Evolutionary conservation across 2,329 filamentous ascomycete species (phyloP).

Genomic region (Pseudogymnoascus destructans): DNA sequence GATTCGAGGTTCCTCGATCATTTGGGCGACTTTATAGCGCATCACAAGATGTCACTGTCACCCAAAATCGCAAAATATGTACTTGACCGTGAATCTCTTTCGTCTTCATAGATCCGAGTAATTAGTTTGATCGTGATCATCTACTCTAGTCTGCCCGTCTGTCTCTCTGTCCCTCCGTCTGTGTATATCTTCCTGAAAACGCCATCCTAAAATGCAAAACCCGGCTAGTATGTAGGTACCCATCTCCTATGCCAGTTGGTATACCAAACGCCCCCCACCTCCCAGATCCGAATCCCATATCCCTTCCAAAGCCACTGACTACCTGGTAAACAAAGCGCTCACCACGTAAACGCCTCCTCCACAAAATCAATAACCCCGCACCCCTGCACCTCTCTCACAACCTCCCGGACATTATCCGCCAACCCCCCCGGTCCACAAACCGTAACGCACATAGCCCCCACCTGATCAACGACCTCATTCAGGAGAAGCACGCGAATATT

Average conservation of each 20-base stretch:
- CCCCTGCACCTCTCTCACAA: constrained; percentile 51
- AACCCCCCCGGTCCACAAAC: constrained; percentile 65
- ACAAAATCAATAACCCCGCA: constrained; percentile 55
- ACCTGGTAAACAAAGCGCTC: background rate
- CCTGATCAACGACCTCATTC: constrained; percentile 67
- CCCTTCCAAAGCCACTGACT: background rate
- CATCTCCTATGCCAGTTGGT: background rate
- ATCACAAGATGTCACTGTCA: background rate
- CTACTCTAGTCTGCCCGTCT: background rate
- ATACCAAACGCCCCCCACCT: background rate
- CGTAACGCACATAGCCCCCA: constrained; percentile 79
- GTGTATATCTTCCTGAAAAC: background rate
- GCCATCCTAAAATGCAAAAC: background rate
- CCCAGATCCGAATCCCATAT: constrained; percentile 4
- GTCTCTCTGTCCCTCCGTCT: background rate
- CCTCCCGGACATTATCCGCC: constrained; percentile 61
- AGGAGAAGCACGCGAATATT: constrained; percentile 67
- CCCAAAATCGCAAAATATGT: background rate
- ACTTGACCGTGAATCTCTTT: background rate
- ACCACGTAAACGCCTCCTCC: constrained; percentile 59
- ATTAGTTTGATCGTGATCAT: background rate
- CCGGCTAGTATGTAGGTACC: constrained; percentile 2
- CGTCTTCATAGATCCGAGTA: background rate
- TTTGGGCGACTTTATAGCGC: background rate
- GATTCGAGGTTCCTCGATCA: background rate